Percentiles rank a stretch among this genome's conserved stretches.
phyloP scores from a whole-genome alignment of 2,329 filamentous ascomycete genomes.

The Lojkania enalia region DNA sequence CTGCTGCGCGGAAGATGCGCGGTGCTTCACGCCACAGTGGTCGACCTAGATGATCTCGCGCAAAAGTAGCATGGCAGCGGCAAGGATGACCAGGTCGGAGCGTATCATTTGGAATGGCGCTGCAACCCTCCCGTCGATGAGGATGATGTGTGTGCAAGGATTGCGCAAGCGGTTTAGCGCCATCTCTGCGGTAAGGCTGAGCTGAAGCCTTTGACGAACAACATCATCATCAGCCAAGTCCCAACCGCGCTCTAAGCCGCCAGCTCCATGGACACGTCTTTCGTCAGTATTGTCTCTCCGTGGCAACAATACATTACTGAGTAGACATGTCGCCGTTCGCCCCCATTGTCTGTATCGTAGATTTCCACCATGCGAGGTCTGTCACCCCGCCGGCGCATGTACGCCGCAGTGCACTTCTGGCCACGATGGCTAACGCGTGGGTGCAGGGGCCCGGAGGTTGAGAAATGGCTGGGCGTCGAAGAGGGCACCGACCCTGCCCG shows the following conservation, averaged over 20 bases:
- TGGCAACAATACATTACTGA: constrained; percentile 7
- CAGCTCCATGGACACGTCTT: constrained; percentile 12
- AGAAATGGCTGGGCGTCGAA: constrained; percentile 81
- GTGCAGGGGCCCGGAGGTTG: constrained; percentile 81
- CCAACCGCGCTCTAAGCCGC: background rate
- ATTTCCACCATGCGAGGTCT: constrained; percentile 57
- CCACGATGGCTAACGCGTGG: constrained; percentile 11
- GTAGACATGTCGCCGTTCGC: constrained; percentile 40
- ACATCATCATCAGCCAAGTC: constrained; percentile 2
- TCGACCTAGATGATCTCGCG: too few relatives aligned
- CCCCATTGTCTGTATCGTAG: constrained; percentile 56
- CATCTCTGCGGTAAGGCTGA: constrained; percentile 1
- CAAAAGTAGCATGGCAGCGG: too few relatives aligned
- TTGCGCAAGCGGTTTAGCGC: too few relatives aligned
- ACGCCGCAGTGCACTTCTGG: background rate
- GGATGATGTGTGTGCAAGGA: too few relatives aligned
- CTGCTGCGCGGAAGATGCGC: too few relatives aligned
- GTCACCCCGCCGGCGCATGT: constrained; percentile 5
- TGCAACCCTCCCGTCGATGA: too few relatives aligned
- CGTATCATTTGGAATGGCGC: too few relatives aligned
- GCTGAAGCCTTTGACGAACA: constrained; percentile 1
- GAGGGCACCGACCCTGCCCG: constrained; percentile 76
- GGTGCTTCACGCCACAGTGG: too few relatives aligned
- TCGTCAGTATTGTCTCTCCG: background rate
- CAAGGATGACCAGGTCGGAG: background rate